A percentile compares a stretch with the other conserved stretches of the same genome.
These are phyloP conservation scores for Acer yangbiense DNA, from an alignment of 345 rosid species.

Conservation along the genomic window DNA sequence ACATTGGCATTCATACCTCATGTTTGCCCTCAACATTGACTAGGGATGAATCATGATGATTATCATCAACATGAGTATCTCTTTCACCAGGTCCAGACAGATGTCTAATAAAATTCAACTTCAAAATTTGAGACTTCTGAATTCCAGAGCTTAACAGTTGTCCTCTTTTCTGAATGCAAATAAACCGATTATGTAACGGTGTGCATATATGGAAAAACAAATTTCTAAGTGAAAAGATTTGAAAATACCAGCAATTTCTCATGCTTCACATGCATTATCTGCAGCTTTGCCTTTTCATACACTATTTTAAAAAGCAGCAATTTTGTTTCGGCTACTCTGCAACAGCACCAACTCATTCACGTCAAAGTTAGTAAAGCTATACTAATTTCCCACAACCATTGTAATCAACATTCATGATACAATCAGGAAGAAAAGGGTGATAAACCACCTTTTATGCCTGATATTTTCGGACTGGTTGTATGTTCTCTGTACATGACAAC, in stretches of 20 bases:
- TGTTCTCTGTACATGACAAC: slow-evolving; percentile 40
- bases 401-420: slow-evolving; percentile 9
- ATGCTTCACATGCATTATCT: slow-evolving; percentile 52
- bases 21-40: slow-evolving; percentile 29
- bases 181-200: slow-evolving; percentile 25
- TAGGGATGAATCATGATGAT: slow-evolving; percentile 24
- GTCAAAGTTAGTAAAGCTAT: slow-evolving; percentile 23
- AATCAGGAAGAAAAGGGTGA: slow-evolving; percentile 11
- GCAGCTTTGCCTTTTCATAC: slow-evolving; percentile 68
- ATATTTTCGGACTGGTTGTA: slow-evolving; percentile 36
- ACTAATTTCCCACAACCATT: slow-evolving; percentile 10
- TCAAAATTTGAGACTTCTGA: slow-evolving; percentile 54
- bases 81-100: slow-evolving; percentile 30
- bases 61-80: slow-evolving; percentile 21
- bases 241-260: slow-evolving; percentile 64
- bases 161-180: slow-evolving; percentile 57
- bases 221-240: not conserved
- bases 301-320: slow-evolving; percentile 55
- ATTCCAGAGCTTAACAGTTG: slow-evolving; percentile 46
- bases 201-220: slow-evolving; percentile 9
- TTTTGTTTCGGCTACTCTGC: slow-evolving; percentile 65
- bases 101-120: slow-evolving; percentile 35
- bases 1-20: slow-evolving; percentile 48
- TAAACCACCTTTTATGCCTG: slow-evolving; percentile 54
- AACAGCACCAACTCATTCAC: slow-evolving; percentile 29